Percentiles rank a stretch among this genome's conserved stretches.
These are phyloP conservation scores for Clarkia xantiana DNA, from an alignment of 345 rosid genomes.

Conservation along the genomic window DNA sequence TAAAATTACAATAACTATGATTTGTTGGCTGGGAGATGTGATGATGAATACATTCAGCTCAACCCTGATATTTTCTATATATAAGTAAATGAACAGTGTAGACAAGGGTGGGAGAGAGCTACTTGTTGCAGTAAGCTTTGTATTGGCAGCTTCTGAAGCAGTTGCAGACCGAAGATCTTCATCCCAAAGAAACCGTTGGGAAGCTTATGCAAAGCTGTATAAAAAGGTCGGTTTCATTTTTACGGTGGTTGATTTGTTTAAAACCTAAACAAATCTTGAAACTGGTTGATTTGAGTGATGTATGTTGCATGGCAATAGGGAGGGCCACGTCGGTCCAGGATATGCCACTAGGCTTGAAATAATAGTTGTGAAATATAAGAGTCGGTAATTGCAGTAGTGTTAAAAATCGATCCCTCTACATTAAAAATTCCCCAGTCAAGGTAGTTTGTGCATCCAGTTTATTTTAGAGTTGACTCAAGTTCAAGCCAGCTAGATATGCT, in stretches of 20 bases:
- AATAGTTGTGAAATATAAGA: no score
- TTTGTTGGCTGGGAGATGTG: neutral
- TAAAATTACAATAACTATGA: neutral
- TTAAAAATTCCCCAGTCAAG: no score
- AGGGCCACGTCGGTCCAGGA: no score
- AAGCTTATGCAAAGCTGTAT: conserved; percentile 51
- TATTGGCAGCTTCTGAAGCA: conserved; percentile 54
- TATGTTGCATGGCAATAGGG: neutral
- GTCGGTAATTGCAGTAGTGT: no score
- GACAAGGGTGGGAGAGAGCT: conserved; percentile 51
- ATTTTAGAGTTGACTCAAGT: no score
- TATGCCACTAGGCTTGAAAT: no score
- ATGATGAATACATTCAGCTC: neutral
- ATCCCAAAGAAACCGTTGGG: conserved; percentile 52
- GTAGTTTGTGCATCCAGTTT: no score
- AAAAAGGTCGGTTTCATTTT: conserved; percentile 29
- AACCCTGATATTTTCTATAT: conserved; percentile 1
- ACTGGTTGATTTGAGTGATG: neutral
- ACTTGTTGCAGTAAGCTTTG: conserved; percentile 70
- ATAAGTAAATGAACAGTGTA: conserved; percentile 26
- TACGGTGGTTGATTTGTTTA: neutral
- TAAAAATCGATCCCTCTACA: no score
- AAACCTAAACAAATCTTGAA: neutral
- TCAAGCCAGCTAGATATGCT: no score
- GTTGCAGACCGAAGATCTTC: conserved; percentile 61